Percentiles rank a stretch among this genome's conserved stretches.
Conservation (phyloP, 176 grass and related monocot genomes). For the Poa annua region DNA sequence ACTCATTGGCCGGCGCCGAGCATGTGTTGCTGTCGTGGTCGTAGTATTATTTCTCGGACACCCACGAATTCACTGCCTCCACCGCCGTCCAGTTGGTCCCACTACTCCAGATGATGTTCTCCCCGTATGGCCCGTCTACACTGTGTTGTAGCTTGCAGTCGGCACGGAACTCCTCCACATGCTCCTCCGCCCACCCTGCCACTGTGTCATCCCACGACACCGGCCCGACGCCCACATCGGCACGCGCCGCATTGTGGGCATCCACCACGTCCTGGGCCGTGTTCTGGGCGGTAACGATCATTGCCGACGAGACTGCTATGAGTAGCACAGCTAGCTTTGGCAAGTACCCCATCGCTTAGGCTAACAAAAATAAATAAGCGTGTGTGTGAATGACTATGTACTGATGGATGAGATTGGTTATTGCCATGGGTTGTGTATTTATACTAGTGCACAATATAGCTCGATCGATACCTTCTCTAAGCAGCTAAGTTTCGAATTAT, state of each 20-base stretch:
- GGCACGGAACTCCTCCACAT: slow-evolving; percentile 4
- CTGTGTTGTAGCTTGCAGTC: slow-evolving; percentile 26
- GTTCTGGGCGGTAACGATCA: neutral
- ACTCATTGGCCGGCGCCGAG: too few relatives aligned
- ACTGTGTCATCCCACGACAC: slow-evolving; percentile 18
- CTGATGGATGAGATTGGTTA: too few relatives aligned
- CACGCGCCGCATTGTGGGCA: slow-evolving; percentile 45
- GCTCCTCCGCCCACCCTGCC: slow-evolving; percentile 36
- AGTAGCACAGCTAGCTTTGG: neutral
- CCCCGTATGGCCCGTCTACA: neutral
- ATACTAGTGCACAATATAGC: neutral
- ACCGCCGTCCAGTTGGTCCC: neutral
- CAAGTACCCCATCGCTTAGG: neutral
- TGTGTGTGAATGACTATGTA: neutral
- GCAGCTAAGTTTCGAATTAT: too few relatives aligned
- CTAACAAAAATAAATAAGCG: neutral
- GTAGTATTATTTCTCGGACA: slow-evolving; percentile 42
- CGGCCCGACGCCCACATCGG: slow-evolving; percentile 8
- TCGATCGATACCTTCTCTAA: neutral
- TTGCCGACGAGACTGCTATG: neutral
- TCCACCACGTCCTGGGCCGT: slow-evolving; percentile 44
- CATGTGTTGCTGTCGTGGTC: too few relatives aligned
- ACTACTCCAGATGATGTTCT: neutral
- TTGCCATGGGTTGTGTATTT: neutral
- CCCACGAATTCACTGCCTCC: slow-evolving; percentile 38